phyloP scores from a whole-genome alignment of 2,329 filamentous ascomycete species.

The Sordariomycetes sp. region DNA sequence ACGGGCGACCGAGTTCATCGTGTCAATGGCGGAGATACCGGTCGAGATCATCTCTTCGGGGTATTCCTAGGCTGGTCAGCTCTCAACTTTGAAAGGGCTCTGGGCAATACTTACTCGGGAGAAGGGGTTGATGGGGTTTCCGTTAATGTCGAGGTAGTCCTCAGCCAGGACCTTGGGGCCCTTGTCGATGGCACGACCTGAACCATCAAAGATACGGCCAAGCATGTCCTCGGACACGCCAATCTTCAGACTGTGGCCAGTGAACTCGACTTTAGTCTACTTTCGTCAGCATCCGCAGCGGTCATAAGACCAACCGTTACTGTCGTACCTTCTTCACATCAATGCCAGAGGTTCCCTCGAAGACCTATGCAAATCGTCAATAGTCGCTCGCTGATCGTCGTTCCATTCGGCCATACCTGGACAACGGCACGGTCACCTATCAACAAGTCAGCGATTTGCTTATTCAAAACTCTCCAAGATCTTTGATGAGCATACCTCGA shows the following conservation, averaged over 20 bases:
- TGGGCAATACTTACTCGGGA: constrained; percentile 60
- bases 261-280: constrained; percentile 95
- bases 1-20: constrained; percentile 96
- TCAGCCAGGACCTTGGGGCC: constrained; percentile 96
- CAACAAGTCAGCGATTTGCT: not conserved
- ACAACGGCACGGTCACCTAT: constrained; percentile 87
- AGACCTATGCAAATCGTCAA: constrained; percentile 55
- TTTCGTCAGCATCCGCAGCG: constrained; percentile 18
- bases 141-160: constrained; percentile 98
- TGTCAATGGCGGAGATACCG: constrained; percentile 97
- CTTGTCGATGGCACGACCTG: constrained; percentile 96
- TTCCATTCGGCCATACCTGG: constrained; percentile 52
- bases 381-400: too few relatives aligned
- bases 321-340: constrained; percentile 90
- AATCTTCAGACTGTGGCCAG: constrained; percentile 92
- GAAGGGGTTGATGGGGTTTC: constrained; percentile 96
- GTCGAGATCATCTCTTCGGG: constrained; percentile 99
- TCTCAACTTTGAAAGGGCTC: too few relatives aligned
- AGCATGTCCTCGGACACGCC: constrained; percentile 99
- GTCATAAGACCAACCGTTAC: not conserved
- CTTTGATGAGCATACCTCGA: constrained; percentile 57
- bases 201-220: constrained; percentile 97
- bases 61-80: constrained; percentile 58
- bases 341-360: constrained; percentile 93
- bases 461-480: not conserved